These are phyloP conservation scores for Pseudogymnoascus sp. DNA, from an alignment of 2,329 filamentous ascomycete species.

Conservation along the genomic window DNA sequence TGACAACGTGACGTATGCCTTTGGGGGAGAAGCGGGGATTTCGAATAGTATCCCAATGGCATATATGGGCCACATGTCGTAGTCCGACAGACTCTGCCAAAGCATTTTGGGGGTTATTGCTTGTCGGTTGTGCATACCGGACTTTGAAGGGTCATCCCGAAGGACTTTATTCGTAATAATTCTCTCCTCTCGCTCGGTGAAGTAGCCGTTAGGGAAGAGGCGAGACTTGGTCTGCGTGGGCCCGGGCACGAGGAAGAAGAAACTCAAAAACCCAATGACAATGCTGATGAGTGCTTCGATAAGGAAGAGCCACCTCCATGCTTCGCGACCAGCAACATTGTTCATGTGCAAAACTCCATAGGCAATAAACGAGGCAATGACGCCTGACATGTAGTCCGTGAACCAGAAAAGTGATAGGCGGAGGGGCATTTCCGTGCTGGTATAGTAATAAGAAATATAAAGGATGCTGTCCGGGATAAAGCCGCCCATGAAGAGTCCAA, in stretches of 20 bases:
- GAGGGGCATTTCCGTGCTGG: constrained; percentile 16
- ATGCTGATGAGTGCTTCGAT: constrained; percentile 32
- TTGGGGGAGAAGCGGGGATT: constrained; percentile 18
- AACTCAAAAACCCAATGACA: constrained; percentile 14
- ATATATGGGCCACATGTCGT: constrained; percentile 46
- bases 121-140: constrained; percentile 42
- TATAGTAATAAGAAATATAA: constrained; percentile 19
- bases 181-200: constrained; percentile 53
- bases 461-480: constrained; percentile 47
- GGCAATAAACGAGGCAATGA: constrained; percentile 17
- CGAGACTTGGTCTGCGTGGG: constrained; percentile 33
- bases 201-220: constrained; percentile 55
- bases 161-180: constrained; percentile 56
- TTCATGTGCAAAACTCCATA: constrained; percentile 47
- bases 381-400: constrained; percentile 10
- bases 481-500: constrained; percentile 24
- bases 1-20: constrained; percentile 20
- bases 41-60: constrained; percentile 28
- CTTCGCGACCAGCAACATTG: constrained; percentile 41
- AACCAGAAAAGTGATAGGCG: constrained; percentile 19
- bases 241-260: constrained; percentile 15
- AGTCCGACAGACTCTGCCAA: constrained; percentile 41
- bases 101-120: constrained; percentile 37
- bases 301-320: constrained; percentile 48
- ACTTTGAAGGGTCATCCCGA: constrained; percentile 45